Evolutionary conservation across 371 early-diverging fungal genomes (phyloP), one percentile per base, ranked within the genome.

Genomic region (Syncephalis plumigaleata): DNA sequence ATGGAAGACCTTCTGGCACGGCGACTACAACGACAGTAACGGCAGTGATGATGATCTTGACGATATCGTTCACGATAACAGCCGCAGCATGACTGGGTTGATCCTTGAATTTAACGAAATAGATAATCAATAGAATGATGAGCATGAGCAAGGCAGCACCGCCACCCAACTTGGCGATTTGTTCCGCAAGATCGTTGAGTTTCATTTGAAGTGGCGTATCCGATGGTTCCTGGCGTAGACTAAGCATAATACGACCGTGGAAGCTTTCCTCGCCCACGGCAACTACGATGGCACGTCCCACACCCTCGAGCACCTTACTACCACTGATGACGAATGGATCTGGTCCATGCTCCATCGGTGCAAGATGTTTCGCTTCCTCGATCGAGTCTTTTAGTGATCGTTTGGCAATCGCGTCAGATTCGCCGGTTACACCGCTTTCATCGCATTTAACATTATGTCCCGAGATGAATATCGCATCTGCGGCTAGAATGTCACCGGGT

Each of bases 401-500:
- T 42, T 67, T 86, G 52, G 75, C 76, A 63, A 92, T 75, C 0
- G 84, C 77, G 49, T 91, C 86, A 3, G 86, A 75, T 68, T 95
- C 95, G 58, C 95, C 95, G 0, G 91, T 91, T 27, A 85, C 81
- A 42, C 88, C 79, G 18, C 84, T 83, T 55, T 95, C 94, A 59
- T 95, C 95, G 58, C 84, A 84, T 8, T 71, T 71, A 42, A 95
- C 57, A 56, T 88, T 85, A 53, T 83, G 82, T 20, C 89, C 91
- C 26, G 64, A 56, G 13, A 90, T 55, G 44, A 68, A 77, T 46
- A 96, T 64, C 52, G 88, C 90, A 59, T 97, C 97, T n/a, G 76
- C 93, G 1, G 86, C 71, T 46, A 94, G 70, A 31, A 95, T 79
- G 55, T 95, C 96, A 47, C 97, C 98, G 5, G 91, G 87, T 63